These are phyloP conservation scores for Syzygium aqueum DNA, from an alignment of 345 rosid genomes.

Conservation along the genomic window DNA sequence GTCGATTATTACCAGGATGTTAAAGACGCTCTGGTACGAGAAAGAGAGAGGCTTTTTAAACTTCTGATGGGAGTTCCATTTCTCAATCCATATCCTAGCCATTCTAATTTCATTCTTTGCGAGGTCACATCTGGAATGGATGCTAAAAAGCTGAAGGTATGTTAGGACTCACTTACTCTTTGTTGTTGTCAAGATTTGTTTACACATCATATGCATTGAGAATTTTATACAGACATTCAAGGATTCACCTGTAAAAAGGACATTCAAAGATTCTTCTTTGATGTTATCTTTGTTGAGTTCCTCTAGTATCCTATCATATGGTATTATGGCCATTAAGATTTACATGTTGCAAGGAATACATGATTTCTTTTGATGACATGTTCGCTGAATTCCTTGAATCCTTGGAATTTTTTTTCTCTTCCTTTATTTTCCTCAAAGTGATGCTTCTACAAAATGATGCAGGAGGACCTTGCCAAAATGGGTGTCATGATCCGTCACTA, in stretches of 20 bases:
- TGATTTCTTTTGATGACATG: background rate
- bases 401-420: background rate
- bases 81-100: conserved; percentile 76
- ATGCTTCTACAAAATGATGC: conserved; percentile 3
- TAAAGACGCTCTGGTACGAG: conserved; percentile 60
- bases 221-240: background rate
- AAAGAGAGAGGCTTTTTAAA: conserved; percentile 65
- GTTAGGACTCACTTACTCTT: background rate
- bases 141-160: conserved; percentile 81
- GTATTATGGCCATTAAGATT: background rate
- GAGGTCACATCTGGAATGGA: conserved; percentile 72
- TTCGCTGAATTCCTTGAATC: background rate
- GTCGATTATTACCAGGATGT: conserved; percentile 38
- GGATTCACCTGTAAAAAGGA: background rate
- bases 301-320: background rate
- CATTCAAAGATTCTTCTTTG: background rate
- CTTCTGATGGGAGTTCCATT: conserved; percentile 66
- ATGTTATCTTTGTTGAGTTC: background rate
- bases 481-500: conserved; percentile 97
- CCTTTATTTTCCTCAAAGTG: background rate
- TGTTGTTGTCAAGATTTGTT: background rate
- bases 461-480: conserved; percentile 82
- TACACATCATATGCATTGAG: background rate
- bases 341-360: background rate
- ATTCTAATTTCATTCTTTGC: conserved; percentile 82